Percentiles rank a stretch among this genome's conserved stretches.
Evolutionary conservation across 1,284 basidiomycete genomes (phyloP).

Genomic region (Puccinia triticina): DNA sequence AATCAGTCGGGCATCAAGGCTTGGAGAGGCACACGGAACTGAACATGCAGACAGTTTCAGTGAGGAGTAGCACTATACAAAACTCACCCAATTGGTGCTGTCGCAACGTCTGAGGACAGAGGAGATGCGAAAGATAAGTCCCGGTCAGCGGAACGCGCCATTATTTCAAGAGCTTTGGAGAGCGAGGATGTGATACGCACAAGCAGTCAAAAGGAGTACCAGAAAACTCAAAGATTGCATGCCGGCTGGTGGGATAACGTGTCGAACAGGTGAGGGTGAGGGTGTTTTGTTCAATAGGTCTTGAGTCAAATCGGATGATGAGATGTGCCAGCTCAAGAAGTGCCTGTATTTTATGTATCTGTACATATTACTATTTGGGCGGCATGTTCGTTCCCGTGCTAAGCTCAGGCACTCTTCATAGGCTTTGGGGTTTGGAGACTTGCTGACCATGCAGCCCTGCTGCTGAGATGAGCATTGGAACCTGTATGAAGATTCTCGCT

Average conservation of each 20-base stretch:
- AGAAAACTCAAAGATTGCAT: neutral
- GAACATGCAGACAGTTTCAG: neutral
- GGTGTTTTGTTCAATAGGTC: neutral
- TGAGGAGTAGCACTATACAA: neutral
- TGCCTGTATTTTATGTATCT: no score
- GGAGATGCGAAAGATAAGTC: neutral
- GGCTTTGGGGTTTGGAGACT: neutral
- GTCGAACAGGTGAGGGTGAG: neutral
- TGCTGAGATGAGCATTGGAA: neutral
- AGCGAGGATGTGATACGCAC: neutral
- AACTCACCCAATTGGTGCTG: neutral
- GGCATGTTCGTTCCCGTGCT: neutral
- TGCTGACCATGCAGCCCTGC: neutral
- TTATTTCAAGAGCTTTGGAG: neutral
- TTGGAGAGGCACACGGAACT: neutral
- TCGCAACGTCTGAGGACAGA: neutral
- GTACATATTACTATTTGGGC: neutral
- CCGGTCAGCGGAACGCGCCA: neutral
- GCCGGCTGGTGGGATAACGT: neutral
- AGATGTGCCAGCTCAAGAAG: neutral
- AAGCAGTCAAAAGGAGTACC: neutral
- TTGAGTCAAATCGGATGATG: neutral
- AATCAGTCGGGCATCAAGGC: neutral
- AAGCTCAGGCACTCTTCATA: neutral
- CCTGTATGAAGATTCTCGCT: slow-evolving; percentile 1